phyloP scores from a whole-genome alignment of 805 yeast genomes.

The Hyphopichia homilentoma region DNA sequence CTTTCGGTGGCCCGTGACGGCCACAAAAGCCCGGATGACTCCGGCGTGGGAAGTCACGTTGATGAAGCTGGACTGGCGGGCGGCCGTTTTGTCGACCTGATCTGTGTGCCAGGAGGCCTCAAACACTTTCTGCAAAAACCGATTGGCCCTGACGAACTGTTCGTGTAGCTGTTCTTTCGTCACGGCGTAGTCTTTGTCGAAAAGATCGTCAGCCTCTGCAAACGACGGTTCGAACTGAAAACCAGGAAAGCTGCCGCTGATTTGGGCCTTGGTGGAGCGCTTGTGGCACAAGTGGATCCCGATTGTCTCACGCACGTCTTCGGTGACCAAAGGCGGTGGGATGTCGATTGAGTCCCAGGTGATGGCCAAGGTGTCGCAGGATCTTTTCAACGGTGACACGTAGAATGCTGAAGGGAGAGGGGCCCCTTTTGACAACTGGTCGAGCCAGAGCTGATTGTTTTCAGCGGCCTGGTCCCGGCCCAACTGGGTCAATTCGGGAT shows the following conservation, averaged over 20 bases:
- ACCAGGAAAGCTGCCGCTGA: constrained; percentile 28
- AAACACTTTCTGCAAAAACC: constrained; percentile 35
- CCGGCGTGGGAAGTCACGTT: constrained; percentile 62
- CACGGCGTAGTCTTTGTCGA: constrained; percentile 27
- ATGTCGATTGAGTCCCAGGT: constrained; percentile 39
- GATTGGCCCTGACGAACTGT: constrained; percentile 44
- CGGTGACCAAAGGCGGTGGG: constrained; percentile 29
- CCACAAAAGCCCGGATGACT: constrained; percentile 48
- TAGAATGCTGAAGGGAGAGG: constrained; percentile 53
- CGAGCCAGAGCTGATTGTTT: constrained; percentile 37
- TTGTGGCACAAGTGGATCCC: constrained; percentile 59
- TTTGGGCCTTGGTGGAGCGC: constrained; percentile 36
- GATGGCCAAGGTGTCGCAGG: constrained; percentile 48
- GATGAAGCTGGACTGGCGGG: constrained; percentile 25
- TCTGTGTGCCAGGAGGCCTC: constrained; percentile 14
- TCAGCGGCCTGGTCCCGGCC: constrained; percentile 53
- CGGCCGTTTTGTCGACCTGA: constrained; percentile 8
- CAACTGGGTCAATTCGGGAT: constrained; percentile 50
- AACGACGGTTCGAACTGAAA: constrained; percentile 42
- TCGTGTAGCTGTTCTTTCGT: constrained; percentile 40
- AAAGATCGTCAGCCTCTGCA: constrained; percentile 45
- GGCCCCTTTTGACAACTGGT: constrained; percentile 39
- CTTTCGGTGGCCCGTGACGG: constrained; percentile 51
- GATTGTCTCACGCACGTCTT: constrained; percentile 54
- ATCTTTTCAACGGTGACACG: constrained; percentile 58